Percentiles rank a stretch among this genome's conserved stretches.
phyloP scores from a whole-genome alignment of 139 green algal species.

The Edaphochlamys debaryana region DNA sequence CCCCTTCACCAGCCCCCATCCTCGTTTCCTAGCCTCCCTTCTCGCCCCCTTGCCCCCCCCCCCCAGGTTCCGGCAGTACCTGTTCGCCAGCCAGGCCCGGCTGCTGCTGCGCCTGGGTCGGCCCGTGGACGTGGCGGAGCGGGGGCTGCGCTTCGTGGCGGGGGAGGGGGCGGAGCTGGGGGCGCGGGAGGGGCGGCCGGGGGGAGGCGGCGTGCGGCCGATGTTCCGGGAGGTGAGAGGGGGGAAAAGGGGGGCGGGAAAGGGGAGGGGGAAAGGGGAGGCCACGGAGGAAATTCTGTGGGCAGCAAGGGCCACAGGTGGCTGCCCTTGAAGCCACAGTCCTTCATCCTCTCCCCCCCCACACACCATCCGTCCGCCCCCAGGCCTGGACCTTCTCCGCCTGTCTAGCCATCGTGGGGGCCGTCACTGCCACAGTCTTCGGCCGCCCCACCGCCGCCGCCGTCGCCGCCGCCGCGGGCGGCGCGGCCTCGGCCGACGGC shows the following conservation, averaged over 20 bases:
- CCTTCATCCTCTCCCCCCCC: too few relatives aligned
- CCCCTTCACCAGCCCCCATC: too few relatives aligned
- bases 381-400: slow-evolving; percentile 77
- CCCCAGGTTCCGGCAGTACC: slow-evolving; percentile 81
- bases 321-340: too few relatives aligned
- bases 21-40: too few relatives aligned
- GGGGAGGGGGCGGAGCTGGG: slow-evolving; percentile 54
- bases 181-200: slow-evolving; percentile 17
- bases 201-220: slow-evolving; percentile 17
- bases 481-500: not conserved
- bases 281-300: too few relatives aligned
- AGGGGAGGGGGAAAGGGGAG: too few relatives aligned
- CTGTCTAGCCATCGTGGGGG: slow-evolving; percentile 60
- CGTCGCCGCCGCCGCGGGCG: not conserved
- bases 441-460: not conserved
- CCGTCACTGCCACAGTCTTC: slow-evolving; percentile 31
- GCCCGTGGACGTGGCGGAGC: slow-evolving; percentile 75
- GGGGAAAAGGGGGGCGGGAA: too few relatives aligned
- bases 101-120: slow-evolving; percentile 57
- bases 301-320: too few relatives aligned
- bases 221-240: slow-evolving; percentile 68
- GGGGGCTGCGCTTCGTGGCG: slow-evolving; percentile 75
- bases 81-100: slow-evolving; percentile 81
- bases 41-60: not conserved
- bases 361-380: too few relatives aligned